These are phyloP conservation scores for Plasmodium vivax DNA, from an alignment of 169 alveolate genomes.

Conservation along the genomic window DNA sequence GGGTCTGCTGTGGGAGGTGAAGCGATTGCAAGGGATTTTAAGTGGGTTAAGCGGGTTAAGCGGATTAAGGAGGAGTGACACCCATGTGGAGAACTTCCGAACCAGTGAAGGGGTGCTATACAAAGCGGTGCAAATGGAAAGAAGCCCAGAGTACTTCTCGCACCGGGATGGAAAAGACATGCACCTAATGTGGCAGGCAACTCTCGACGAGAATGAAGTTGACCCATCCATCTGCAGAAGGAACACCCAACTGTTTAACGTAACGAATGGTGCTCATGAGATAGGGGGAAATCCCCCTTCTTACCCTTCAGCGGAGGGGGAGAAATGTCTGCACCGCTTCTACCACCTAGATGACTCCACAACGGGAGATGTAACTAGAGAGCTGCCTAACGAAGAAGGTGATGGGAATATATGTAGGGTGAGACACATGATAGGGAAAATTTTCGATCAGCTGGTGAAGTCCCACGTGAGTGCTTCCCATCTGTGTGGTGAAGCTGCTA, in stretches of 20 bases:
- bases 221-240: not conserved
- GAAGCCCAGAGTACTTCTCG: not conserved
- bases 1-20: constrained; percentile 15
- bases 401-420: constrained; percentile 7
- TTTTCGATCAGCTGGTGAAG: not conserved
- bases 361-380: not conserved
- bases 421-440: constrained; percentile 1
- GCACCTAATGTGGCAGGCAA: not conserved
- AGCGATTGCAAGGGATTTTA: constrained; percentile 25
- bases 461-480: not conserved
- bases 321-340: not conserved
- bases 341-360: not conserved
- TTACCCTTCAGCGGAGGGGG: not conserved
- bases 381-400: not conserved
- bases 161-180: constrained; percentile 10
- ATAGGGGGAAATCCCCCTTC: not conserved
- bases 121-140: not conserved
- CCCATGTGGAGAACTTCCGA: not conserved
- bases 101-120: not conserved
- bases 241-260: not conserved
- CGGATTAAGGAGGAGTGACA: not conserved
- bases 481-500: not conserved
- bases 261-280: not conserved
- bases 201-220: not conserved
- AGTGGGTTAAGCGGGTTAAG: too few relatives aligned